Conservation (phyloP, 2,329 filamentous ascomycete genomes). For the Penicillium griseofulvum region DNA sequence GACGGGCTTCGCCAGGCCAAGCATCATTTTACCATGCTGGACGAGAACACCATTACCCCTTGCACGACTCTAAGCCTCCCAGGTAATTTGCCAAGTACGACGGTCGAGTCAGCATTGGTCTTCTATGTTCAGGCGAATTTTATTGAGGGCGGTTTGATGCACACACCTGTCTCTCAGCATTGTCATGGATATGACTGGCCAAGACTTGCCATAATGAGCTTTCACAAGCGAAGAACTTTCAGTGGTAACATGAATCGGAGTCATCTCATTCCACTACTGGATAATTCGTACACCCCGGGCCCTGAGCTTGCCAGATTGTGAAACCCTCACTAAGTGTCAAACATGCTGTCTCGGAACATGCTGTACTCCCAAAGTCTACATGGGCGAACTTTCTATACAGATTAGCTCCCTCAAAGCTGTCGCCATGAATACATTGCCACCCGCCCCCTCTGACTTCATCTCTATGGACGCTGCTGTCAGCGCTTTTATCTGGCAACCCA, state of each 20-base stretch:
- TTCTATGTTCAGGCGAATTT: slow-evolving; percentile 51
- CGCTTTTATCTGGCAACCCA: slow-evolving; percentile 52
- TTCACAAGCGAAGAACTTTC: slow-evolving; percentile 49
- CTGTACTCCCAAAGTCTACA: background rate
- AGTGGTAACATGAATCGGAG: slow-evolving; percentile 44
- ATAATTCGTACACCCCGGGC: slow-evolving; percentile 35
- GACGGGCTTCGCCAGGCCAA: slow-evolving; percentile 35
- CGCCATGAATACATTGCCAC: slow-evolving; percentile 14
- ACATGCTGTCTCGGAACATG: background rate
- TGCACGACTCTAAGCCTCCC: slow-evolving; percentile 26
- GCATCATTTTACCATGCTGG: slow-evolving; percentile 51
- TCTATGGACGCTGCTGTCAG: slow-evolving; percentile 55
- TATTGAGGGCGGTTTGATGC: slow-evolving; percentile 50
- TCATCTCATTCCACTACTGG: slow-evolving; percentile 42
- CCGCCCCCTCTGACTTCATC: slow-evolving; percentile 35
- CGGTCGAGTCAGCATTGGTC: slow-evolving; percentile 35
- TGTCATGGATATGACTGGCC: slow-evolving; percentile 52
- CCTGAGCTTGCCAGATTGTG: slow-evolving; percentile 38
- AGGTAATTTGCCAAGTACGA: slow-evolving; percentile 34
- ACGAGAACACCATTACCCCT: slow-evolving; percentile 47
- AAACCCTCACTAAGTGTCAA: slow-evolving; percentile 14
- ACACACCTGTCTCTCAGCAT: slow-evolving; percentile 52
- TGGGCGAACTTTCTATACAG: slow-evolving; percentile 13
- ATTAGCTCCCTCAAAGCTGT: slow-evolving; percentile 11
- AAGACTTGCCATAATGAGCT: slow-evolving; percentile 45